These are phyloP conservation scores for Tuber aestivum DNA, from an alignment of 495 filamentous ascomycete genomes.

Conservation along the genomic window DNA sequence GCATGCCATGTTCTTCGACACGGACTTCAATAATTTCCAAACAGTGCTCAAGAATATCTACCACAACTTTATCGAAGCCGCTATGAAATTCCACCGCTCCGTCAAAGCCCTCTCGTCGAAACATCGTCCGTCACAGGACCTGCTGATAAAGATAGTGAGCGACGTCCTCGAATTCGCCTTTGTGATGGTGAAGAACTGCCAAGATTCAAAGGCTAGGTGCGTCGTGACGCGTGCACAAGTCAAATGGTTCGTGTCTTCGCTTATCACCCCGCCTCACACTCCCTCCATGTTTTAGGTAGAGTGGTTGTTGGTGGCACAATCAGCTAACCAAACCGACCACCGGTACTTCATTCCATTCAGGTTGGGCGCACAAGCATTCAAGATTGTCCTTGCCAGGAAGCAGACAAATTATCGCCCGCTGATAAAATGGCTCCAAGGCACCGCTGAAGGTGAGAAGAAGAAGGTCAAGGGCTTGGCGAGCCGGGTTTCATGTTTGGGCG, in stretches of 20 bases:
- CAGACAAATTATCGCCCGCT: conserved; percentile 60
- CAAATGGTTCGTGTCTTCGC: conserved; percentile 52
- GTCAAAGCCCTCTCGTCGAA: conserved; percentile 44
- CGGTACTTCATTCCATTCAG: conserved; percentile 39
- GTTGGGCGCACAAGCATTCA: conserved; percentile 62
- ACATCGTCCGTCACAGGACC: neutral
- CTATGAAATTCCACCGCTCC: conserved; percentile 80
- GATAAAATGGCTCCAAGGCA: conserved; percentile 54
- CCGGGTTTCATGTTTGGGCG: conserved; percentile 16
- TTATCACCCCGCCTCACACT: conserved; percentile 9
- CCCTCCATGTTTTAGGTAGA: neutral
- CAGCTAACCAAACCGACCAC: neutral
- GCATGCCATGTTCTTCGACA: conserved; percentile 85
- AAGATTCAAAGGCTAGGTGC: conserved; percentile 39
- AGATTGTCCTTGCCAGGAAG: conserved; percentile 57
- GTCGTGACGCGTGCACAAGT: conserved; percentile 53
- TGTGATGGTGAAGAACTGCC: conserved; percentile 58
- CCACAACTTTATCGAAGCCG: conserved; percentile 65
- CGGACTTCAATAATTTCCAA: conserved; percentile 61
- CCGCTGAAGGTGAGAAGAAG: conserved; percentile 2
- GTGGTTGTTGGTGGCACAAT: neutral
- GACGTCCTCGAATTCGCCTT: conserved; percentile 61
- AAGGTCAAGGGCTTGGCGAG: conserved; percentile 17
- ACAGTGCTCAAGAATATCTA: conserved; percentile 70
- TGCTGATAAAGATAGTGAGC: conserved; percentile 55